Evolutionary conservation across 2,329 filamentous ascomycete genomes (phyloP), one percentile per base, ranked within the genome.

Genomic region (Ophiosphaerella herpotricha): DNA sequence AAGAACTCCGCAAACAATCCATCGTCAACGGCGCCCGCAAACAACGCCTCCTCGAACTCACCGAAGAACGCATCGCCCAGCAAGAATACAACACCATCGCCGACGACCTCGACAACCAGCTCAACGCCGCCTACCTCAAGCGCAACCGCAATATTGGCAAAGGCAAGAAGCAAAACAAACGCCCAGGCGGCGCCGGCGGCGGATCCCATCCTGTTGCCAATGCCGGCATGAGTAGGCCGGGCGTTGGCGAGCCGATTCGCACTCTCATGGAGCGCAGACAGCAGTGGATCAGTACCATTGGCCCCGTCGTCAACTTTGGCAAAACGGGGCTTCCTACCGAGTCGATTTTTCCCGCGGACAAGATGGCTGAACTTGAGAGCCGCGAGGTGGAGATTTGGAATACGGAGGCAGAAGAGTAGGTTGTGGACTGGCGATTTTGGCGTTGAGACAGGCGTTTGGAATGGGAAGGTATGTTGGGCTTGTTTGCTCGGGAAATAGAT

Each of bases 11-110:
- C 59, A 86, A 91, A 51, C 88, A 94, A 69, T 89, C 89, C 71
- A 85, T 96, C 48, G 79, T 89, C 73, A 99, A 99, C 71, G 93
- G 92, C 34, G 91, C 93, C 5, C 88, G 91, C 55, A 97, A 97
- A 75, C 82, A 90, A 6, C 85, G 92, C 2, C 80, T 99, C 9
- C 85, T 90, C 1, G 92, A 97, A 33, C 82, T 97, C 24, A 90
- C 94, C 7, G 89, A 91, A 63, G 92, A 96, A 71, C 87, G 91
- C 58, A 93, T 99, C 85, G 94, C 94, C 0, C 87, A 94, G 75
- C 94, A 99, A 70, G 94, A 99, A 72, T 99, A 96, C 78, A 89
- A 88, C 72, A 97, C 91, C 48, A 99, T 99, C 63, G 87, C 95
- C 43, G 94, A 99, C 70, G 94, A 99, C 71, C 85, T 99, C 18